These are phyloP conservation scores for Cladosporium colombiae DNA, from an alignment of 2,329 filamentous ascomycete species.

Conservation along the genomic window DNA sequence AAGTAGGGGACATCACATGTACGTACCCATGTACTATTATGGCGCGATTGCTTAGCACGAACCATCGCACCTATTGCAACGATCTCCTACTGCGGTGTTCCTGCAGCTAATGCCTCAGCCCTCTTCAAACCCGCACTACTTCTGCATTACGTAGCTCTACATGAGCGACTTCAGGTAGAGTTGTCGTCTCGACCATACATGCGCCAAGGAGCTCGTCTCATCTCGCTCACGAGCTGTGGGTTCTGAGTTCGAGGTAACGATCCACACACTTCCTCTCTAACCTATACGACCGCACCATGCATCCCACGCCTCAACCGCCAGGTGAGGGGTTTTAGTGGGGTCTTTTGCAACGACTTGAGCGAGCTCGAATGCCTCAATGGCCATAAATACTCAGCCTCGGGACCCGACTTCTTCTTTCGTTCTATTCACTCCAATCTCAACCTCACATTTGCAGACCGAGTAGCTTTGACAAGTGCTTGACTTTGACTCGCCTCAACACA, in stretches of 20 bases:
- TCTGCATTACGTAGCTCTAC: constrained; percentile 18
- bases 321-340: constrained; percentile 19
- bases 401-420: constrained; percentile 9
- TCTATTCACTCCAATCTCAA: not conserved
- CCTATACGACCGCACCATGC: constrained; percentile 4
- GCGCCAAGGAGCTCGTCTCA: constrained; percentile 10
- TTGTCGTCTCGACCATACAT: constrained; percentile 13
- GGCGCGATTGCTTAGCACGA: constrained; percentile 20
- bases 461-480: constrained; percentile 16
- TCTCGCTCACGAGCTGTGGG: constrained; percentile 13
- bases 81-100: constrained; percentile 17
- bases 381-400: constrained; percentile 13
- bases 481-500: constrained; percentile 7
- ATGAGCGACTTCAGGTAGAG: constrained; percentile 14
- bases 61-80: constrained; percentile 18
- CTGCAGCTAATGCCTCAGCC: constrained; percentile 19
- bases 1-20: constrained; percentile 12
- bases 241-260: constrained; percentile 14
- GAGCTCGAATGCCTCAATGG: not conserved
- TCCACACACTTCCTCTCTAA: constrained; percentile 10
- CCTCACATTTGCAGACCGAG: constrained; percentile 7
- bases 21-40: constrained; percentile 16
- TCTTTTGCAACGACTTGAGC: constrained; percentile 5
- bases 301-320: constrained; percentile 11
- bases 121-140: constrained; percentile 6